Conservation (phyloP, 352 stramenopile genomes). For the Bremia lactucae region DNA sequence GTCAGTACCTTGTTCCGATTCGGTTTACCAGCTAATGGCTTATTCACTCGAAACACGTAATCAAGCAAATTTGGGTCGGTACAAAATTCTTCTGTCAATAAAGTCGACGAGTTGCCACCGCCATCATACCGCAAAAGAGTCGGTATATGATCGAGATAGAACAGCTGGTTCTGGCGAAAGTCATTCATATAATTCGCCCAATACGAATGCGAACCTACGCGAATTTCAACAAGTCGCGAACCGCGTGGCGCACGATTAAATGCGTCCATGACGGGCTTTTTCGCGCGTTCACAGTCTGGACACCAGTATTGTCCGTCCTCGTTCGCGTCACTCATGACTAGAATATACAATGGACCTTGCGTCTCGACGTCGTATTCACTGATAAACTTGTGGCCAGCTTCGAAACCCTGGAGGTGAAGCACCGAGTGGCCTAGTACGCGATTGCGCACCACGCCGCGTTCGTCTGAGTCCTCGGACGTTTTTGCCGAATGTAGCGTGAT, state of each 20-base stretch:
- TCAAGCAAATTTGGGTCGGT: slow-evolving; percentile 54
- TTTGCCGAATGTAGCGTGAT: slow-evolving; percentile 18
- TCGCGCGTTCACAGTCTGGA: slow-evolving; percentile 56
- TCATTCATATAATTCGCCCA: slow-evolving; percentile 72
- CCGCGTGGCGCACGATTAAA: slow-evolving; percentile 54
- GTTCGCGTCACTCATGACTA: slow-evolving; percentile 70
- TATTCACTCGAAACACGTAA: slow-evolving; percentile 51
- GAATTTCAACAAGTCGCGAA: slow-evolving; percentile 64
- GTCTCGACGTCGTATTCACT: slow-evolving; percentile 57
- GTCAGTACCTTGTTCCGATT: slow-evolving; percentile 58
- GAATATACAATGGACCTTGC: slow-evolving; percentile 54
- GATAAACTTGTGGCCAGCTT: slow-evolving; percentile 66
- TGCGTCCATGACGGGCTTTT: slow-evolving; percentile 59
- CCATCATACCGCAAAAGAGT: slow-evolving; percentile 69
- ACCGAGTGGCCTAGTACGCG: slow-evolving; percentile 50
- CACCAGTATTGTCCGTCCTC: slow-evolving; percentile 72
- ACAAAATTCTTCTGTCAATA: slow-evolving; percentile 64
- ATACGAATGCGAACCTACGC: slow-evolving; percentile 36
- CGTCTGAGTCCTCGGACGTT: slow-evolving; percentile 12
- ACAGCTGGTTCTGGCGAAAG: slow-evolving; percentile 72
- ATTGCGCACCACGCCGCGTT: slow-evolving; percentile 18
- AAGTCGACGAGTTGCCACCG: slow-evolving; percentile 53
- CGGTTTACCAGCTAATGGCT: slow-evolving; percentile 27
- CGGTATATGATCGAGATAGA: slow-evolving; percentile 74
- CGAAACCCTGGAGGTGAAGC: slow-evolving; percentile 61